Evolutionary conservation across 2,329 filamentous ascomycete species (phyloP).

Genomic region (Paraphaeosphaeria sporulosa): DNA sequence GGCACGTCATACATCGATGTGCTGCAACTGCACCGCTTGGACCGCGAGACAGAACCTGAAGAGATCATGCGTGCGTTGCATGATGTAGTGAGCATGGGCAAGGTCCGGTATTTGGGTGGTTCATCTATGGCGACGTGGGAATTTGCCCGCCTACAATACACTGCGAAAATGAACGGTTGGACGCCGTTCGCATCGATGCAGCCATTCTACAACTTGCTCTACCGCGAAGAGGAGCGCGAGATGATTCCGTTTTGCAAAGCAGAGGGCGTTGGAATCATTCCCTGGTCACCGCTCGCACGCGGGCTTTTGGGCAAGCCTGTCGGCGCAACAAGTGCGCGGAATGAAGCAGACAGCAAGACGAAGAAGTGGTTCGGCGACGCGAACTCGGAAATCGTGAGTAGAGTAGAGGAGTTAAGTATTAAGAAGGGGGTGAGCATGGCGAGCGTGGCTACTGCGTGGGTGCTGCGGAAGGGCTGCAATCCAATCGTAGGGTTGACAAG

Average conservation of each 20-base stretch:
- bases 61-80: slow-evolving; percentile 67
- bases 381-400: slow-evolving; percentile 53
- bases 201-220: slow-evolving; percentile 53
- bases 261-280: slow-evolving; percentile 35
- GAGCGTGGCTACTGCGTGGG: slow-evolving; percentile 48
- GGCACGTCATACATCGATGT: slow-evolving; percentile 64
- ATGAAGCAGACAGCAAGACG: slow-evolving; percentile 24
- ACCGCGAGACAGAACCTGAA: slow-evolving; percentile 58
- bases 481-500: slow-evolving; percentile 48
- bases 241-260: slow-evolving; percentile 32
- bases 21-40: slow-evolving; percentile 66
- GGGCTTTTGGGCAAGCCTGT: slow-evolving; percentile 51
- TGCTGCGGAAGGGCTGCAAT: slow-evolving; percentile 44
- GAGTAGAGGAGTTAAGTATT: slow-evolving; percentile 56
- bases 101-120: slow-evolving; percentile 51
- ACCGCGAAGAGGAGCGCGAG: slow-evolving; percentile 54
- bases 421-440: slow-evolving; percentile 52
- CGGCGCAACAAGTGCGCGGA: slow-evolving; percentile 42
- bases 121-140: slow-evolving; percentile 52
- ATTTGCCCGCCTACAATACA: slow-evolving; percentile 53
- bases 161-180: slow-evolving; percentile 51
- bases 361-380: slow-evolving; percentile 37
- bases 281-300: slow-evolving; percentile 37
- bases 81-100: slow-evolving; percentile 63
- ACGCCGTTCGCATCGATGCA: slow-evolving; percentile 56